Conservation (phyloP, 805 yeast species). For the Lipomyces lipofer region DNA sequence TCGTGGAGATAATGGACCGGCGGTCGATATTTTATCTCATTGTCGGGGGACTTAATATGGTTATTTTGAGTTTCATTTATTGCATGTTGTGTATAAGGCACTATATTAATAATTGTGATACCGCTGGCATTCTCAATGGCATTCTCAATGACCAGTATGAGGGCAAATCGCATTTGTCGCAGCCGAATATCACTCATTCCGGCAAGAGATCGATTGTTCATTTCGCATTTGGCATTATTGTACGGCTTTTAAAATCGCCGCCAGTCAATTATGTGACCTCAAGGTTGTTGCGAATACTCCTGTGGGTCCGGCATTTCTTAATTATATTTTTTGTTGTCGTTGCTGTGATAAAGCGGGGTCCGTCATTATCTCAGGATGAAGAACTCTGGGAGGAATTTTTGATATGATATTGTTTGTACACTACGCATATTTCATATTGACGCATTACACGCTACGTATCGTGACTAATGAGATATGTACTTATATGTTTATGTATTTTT, state of each 20-base stretch:
- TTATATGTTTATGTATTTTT: no score
- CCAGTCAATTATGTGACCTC: neutral
- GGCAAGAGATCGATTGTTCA: neutral
- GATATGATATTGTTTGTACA: neutral
- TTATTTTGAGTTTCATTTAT: neutral
- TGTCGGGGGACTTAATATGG: neutral
- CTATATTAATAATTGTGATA: neutral
- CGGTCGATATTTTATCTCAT: neutral
- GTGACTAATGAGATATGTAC: no score
- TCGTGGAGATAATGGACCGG: no score
- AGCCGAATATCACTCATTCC: neutral
- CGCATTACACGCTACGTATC: no score
- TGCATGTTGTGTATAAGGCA: neutral
- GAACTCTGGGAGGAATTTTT: no score
- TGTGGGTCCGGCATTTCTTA: slow-evolving; percentile 7
- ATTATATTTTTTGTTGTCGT: slow-evolving; percentile 2
- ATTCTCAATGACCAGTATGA: neutral
- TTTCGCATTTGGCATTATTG: neutral
- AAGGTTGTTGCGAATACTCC: no score
- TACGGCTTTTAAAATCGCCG: neutral
- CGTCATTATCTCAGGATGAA: no score
- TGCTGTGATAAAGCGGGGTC: slow-evolving; percentile 5
- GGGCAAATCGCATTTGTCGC: no score
- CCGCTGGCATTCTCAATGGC: neutral
- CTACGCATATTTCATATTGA: neutral